Evolutionary conservation across 129 eudicot species (phyloP), one percentile per base, ranked within the genome.

Genomic region (Saussurea involucrata): DNA sequence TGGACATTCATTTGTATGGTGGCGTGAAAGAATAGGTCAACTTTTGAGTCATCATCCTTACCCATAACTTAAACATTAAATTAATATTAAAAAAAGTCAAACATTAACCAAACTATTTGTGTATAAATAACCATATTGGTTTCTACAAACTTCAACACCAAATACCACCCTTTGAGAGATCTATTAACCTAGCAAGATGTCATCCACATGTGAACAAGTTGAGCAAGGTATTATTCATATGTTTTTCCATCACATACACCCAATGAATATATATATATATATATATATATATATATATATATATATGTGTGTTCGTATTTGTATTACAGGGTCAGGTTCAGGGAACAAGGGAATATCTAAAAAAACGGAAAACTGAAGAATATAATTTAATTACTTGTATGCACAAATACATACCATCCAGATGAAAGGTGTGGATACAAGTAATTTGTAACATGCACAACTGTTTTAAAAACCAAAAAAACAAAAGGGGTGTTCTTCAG

Each of bases 191-290:
- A 5, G 24, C 70, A 66, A 66, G 42, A 66, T 66, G 70, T 18
- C 70, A 66, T 66, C 70, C 0, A 28, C 29, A 66, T 66, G 70
- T 66, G 70, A 66, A 17, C 42, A 66, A 66, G 70, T 66, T 34
- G 15, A 22, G 13, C 40, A 66, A 66, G 70, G 70, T 66, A 66
- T n/a, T 15, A n/a, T 29, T 29, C 34, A 24, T 24, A 64, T 15
- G 15, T 28, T 64, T 64, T 64, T 15, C 31, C 27, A 24, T 63
- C 34, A 8, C 5, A 27, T 28, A 65, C 15, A 66, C 17, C 6
- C 18, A 0, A n/a, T 6, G 3, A 15, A 66, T 28, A 17, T 13
- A 6, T 29, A 29, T 15, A 17, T 29, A n/a, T 53, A 53, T 46
- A 4, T 46, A 17, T 15, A 49, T 49, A 49, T 49, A 49, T 49